Percentiles rank a stretch among this genome's conserved stretches.
Conservation (phyloP, 208 protist genomes). For the Leishmania gerbilli region DNA sequence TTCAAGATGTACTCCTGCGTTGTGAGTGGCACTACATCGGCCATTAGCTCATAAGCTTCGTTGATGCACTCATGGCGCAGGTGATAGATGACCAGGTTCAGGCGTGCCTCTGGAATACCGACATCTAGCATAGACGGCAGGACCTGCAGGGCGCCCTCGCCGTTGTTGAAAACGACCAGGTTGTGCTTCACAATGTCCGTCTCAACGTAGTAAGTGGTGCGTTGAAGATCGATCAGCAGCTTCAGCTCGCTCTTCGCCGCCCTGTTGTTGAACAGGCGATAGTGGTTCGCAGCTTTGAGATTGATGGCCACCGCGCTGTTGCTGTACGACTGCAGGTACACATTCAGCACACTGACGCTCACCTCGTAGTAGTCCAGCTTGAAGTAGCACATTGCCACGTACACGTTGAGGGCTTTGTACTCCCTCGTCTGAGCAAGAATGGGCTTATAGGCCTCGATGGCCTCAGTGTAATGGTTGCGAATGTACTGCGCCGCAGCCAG, state of each 20-base stretch:
- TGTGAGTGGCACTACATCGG: conserved; percentile 91
- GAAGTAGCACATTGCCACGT: conserved; percentile 98
- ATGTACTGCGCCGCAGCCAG: conserved; percentile 96
- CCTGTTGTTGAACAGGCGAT: conserved; percentile 93
- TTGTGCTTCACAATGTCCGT: conserved; percentile 97
- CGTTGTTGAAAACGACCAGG: conserved; percentile 96
- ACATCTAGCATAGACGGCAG: conserved; percentile 93
- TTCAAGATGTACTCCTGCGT: conserved; percentile 97
- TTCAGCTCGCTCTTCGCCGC: conserved; percentile 94
- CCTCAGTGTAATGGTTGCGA: conserved; percentile 95
- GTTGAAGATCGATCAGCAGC: conserved; percentile 88
- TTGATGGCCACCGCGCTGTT: conserved; percentile 96
- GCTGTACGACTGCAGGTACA: conserved; percentile 90
- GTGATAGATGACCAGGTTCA: conserved; percentile 97
- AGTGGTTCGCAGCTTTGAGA: conserved; percentile 97
- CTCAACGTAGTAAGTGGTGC: conserved; percentile 89
- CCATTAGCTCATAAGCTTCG: conserved; percentile 96
- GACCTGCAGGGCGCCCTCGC: conserved; percentile 95
- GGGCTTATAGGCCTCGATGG: conserved; percentile 97
- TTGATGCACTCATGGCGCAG: conserved; percentile 93
- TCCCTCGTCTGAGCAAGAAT: conserved; percentile 94
- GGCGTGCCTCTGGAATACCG: conserved; percentile 93
- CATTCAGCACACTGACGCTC: conserved; percentile 90
- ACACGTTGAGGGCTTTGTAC: conserved; percentile 95
- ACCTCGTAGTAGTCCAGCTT: conserved; percentile 98